phyloP scores from a whole-genome alignment of 768 basidiomycete species.

The Pleurotus ostreatus region DNA sequence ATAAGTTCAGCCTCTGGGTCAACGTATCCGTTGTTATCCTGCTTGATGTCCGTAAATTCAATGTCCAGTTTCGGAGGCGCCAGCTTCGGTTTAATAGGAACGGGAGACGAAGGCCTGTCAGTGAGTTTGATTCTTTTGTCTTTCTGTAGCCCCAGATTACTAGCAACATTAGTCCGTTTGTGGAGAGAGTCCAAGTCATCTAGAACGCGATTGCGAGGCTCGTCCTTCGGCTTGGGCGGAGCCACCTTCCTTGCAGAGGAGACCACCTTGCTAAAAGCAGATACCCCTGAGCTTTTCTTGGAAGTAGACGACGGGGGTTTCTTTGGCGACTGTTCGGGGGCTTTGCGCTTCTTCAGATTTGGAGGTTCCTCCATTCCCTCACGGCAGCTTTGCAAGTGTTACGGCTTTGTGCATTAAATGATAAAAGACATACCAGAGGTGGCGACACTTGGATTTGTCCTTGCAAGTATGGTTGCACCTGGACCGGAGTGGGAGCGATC shows the following conservation, averaged over 20 bases:
- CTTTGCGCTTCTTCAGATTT: slow-evolving; percentile 18
- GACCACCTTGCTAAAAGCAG: neutral
- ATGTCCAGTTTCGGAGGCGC: slow-evolving; percentile 42
- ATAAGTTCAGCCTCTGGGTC: slow-evolving; percentile 20
- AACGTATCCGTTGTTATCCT: slow-evolving; percentile 14
- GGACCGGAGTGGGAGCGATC: neutral
- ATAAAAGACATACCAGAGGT: slow-evolving; percentile 55
- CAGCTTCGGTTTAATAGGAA: slow-evolving; percentile 6
- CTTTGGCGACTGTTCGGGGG: slow-evolving; percentile 11
- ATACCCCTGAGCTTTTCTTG: neutral
- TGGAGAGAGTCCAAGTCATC: slow-evolving; percentile 40
- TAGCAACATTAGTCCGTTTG: slow-evolving; percentile 35
- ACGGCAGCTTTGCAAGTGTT: slow-evolving; percentile 54
- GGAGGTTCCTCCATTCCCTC: slow-evolving; percentile 59
- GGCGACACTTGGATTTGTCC: slow-evolving; percentile 70
- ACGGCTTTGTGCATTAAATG: neutral
- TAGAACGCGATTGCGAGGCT: slow-evolving; percentile 24
- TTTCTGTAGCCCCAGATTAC: slow-evolving; percentile 30
- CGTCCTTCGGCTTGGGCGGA: slow-evolving; percentile 19
- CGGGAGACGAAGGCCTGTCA: slow-evolving; percentile 6
- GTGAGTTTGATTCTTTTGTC: slow-evolving; percentile 46
- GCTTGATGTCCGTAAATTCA: slow-evolving; percentile 40
- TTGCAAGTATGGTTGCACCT: slow-evolving; percentile 84
- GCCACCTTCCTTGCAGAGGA: neutral
- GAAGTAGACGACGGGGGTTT: neutral